Evolutionary conservation across 768 basidiomycete genomes (phyloP), one percentile per base, ranked within the genome.

Genomic region (Porphyrellus cyaneotinctus): DNA sequence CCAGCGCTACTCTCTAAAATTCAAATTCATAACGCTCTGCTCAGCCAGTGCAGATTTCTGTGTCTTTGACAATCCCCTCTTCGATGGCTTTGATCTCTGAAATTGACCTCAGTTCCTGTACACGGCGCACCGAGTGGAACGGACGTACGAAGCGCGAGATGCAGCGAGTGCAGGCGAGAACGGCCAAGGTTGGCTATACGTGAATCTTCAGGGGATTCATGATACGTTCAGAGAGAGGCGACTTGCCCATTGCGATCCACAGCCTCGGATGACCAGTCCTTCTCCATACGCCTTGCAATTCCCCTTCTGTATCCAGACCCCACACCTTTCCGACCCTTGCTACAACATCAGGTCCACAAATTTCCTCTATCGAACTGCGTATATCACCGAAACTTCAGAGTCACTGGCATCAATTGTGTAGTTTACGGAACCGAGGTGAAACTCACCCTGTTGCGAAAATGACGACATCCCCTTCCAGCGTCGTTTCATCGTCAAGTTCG

Each of bases 261-360:
- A 70, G 47, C 43, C 77, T 76, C 20, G 76, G 61, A 52, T 72
- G 60, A 8, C 64, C 66, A 1, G 61, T 69, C 39, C 61, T 61
- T 52, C 64, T 69, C 66, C 65, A 70, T 14, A 61, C 62, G 0
- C 79, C 79, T 18, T 75, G 70, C 23, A 83, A 59, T 62, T 88
- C 84, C 2, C 85, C 83, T 68, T 91, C 83, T 35, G 72, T 67
- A 63, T 85, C 76, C 51, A 88, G 59, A 33, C 86, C 81, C 87
- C 85, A 82, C 14, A 86, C 65, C n/a, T 75, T 72, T 49, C 77
- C 74, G 53, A 84, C 70, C 62, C 73, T 70, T 35, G 70, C 57
- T 2, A 69, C 73, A 10, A 80, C 63, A 20, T 76, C 74, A 4
- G 75, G 67, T 0, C 79, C 82, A 47, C 79, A 76, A 6, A 85